phyloP scores from a whole-genome alignment of 257 asterid species.

The Salvia rosmarinus region DNA sequence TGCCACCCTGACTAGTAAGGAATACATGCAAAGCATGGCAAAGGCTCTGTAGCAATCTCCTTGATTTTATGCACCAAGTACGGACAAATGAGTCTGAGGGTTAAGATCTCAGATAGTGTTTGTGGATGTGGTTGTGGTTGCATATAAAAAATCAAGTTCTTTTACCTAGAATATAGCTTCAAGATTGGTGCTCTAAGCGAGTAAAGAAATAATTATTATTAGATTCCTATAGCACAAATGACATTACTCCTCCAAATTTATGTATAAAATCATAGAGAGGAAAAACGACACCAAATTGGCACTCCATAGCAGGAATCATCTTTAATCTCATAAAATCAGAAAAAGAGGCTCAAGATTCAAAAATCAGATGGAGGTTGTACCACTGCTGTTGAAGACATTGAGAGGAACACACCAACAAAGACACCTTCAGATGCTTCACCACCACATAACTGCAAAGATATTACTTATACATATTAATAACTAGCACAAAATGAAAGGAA shows the following conservation, averaged over 20 bases:
- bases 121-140: not conserved
- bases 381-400: conserved; percentile 96
- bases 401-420: conserved; percentile 87
- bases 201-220: not conserved
- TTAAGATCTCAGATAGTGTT: not conserved
- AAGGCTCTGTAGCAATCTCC: no score
- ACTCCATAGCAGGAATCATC: conserved; percentile 17
- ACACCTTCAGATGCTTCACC: conserved; percentile 88
- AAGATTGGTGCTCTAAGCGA: conserved; percentile 8
- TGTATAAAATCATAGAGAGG: conserved; percentile 8
- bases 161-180: not conserved
- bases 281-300: conserved; percentile 18
- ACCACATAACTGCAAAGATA: conserved; percentile 70
- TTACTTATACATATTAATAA: conserved; percentile 27
- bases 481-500: conserved; percentile 28
- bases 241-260: conserved; percentile 2
- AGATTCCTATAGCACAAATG: not conserved
- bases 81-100: no score
- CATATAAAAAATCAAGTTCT: conserved; percentile 1
- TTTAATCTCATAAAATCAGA: conserved; percentile 15
- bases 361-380: conserved; percentile 46
- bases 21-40: no score
- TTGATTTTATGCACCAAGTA: no score
- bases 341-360: conserved; percentile 27
- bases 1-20: no score